Evolutionary conservation across 306 rosid species (phyloP).

Genomic region (Medicago ruthenica): DNA sequence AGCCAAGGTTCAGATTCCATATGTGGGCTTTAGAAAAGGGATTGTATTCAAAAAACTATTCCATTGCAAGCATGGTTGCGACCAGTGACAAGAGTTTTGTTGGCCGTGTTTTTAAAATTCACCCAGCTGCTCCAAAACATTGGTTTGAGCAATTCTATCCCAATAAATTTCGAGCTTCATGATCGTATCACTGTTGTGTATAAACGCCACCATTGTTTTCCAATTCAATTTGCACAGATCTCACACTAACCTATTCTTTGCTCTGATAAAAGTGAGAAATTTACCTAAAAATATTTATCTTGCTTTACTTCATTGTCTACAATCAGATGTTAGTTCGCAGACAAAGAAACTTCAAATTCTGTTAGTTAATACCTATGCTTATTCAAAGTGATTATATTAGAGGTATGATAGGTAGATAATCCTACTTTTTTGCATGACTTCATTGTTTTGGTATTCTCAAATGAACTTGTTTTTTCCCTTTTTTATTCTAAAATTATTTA

Average conservation of each 20-base stretch:
- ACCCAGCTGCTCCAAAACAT: conserved; percentile 80
- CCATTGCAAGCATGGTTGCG: conserved; percentile 73
- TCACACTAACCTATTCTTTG: conserved; percentile 23
- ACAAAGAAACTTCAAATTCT: conserved; percentile 35
- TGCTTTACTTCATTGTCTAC: conserved; percentile 12
- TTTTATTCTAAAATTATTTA: conserved; percentile 3
- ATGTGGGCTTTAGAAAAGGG: conserved; percentile 69
- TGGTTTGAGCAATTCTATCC: conserved; percentile 72
- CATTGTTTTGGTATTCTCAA: conserved; percentile 25
- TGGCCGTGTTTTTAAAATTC: conserved; percentile 53
- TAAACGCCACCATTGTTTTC: conserved; percentile 22
- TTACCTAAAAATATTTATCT: background rate
- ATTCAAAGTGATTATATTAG: conserved; percentile 34
- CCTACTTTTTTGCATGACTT: conserved; percentile 14
- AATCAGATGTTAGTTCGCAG: conserved; percentile 2
- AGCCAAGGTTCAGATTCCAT: conserved; percentile 73
- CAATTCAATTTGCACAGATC: conserved; percentile 35
- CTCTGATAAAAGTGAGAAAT: conserved; percentile 27
- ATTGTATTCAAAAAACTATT: conserved; percentile 51
- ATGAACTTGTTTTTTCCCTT: background rate
- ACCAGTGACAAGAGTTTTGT: conserved; percentile 69
- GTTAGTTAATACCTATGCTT: conserved; percentile 14
- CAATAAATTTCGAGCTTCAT: conserved; percentile 23
- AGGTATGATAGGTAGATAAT: conserved; percentile 4
- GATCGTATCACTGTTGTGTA: conserved; percentile 11